These are phyloP conservation scores for Senecio squalidus DNA, from an alignment of 140 eudicot species.

Conservation along the genomic window DNA sequence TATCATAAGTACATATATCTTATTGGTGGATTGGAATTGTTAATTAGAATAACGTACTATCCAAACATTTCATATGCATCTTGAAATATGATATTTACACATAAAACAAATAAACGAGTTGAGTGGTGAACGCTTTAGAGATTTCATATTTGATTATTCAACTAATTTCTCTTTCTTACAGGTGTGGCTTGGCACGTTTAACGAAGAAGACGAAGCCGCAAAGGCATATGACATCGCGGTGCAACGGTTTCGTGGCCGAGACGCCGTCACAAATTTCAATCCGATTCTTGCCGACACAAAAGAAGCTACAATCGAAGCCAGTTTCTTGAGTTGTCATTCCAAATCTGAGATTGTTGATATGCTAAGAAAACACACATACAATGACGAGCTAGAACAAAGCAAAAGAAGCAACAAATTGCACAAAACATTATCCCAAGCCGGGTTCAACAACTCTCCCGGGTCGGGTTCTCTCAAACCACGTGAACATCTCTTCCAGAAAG, in stretches of 20 bases:
- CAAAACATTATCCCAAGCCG: slow-evolving; percentile 3
- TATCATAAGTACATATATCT: too few relatives aligned
- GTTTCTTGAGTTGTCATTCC: slow-evolving; percentile 55
- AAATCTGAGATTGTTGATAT: slow-evolving; percentile 90
- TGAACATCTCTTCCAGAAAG: slow-evolving; percentile 69
- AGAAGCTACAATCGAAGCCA: slow-evolving; percentile 31
- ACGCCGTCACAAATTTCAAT: slow-evolving; percentile 77
- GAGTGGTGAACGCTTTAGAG: too few relatives aligned
- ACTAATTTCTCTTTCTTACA: not conserved
- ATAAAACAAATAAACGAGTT: not conserved
- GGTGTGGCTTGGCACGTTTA: slow-evolving; percentile 91
- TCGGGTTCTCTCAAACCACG: slow-evolving; percentile 19
- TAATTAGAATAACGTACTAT: too few relatives aligned
- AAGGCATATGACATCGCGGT: slow-evolving; percentile 86
- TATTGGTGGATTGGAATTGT: too few relatives aligned
- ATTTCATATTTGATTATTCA: too few relatives aligned
- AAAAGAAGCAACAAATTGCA: slow-evolving; percentile 20
- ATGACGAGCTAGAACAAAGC: slow-evolving; percentile 87
- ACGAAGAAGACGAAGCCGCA: slow-evolving; percentile 88
- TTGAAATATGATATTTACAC: not conserved
- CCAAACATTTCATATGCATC: not conserved
- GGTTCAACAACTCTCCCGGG: slow-evolving; percentile 2
- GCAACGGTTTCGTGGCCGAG: slow-evolving; percentile 87
- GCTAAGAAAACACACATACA: slow-evolving; percentile 82
- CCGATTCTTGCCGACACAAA: slow-evolving; percentile 19